Percentiles rank a stretch among this genome's conserved stretches.
Evolutionary conservation across 352 stramenopile genomes (phyloP).

Genomic region (Pythium plurisporium): DNA sequence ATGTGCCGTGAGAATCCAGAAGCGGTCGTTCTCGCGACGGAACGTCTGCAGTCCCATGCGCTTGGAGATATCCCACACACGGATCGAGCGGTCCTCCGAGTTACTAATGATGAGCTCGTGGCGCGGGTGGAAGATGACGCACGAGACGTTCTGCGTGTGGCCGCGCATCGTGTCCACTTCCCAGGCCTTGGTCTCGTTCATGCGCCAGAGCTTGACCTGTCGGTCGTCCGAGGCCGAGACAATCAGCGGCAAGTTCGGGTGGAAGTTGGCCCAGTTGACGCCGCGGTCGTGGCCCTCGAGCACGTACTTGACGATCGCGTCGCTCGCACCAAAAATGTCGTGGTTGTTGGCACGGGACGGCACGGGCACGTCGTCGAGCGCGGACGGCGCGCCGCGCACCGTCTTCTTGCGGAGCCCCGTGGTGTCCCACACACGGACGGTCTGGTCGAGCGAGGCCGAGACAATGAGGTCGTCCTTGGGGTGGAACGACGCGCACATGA

Average conservation of each 20-base stretch:
- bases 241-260: constrained; percentile 97
- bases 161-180: constrained; percentile 99
- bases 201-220: constrained; percentile 99
- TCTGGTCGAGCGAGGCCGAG: constrained; percentile 98
- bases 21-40: constrained; percentile 97
- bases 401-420: constrained; percentile 99
- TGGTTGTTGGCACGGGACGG: constrained; percentile 64
- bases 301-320: constrained; percentile 99
- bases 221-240: constrained; percentile 98
- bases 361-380: constrained; percentile 65
- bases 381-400: constrained; percentile 84
- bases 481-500: constrained; percentile 99
- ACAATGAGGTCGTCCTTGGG: constrained; percentile 99
- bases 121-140: constrained; percentile 99
- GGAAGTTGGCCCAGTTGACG: constrained; percentile 99
- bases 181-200: constrained; percentile 99
- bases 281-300: constrained; percentile 99
- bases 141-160: constrained; percentile 99
- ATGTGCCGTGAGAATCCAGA: constrained; percentile 98
- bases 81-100: constrained; percentile 98
- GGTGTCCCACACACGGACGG: constrained; percentile 98
- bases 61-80: constrained; percentile 99
- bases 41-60: constrained; percentile 99
- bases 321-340: constrained; percentile 98
- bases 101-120: constrained; percentile 99